These are phyloP conservation scores for Populus davidiana DNA, from an alignment of 345 rosid species.

Conservation along the genomic window DNA sequence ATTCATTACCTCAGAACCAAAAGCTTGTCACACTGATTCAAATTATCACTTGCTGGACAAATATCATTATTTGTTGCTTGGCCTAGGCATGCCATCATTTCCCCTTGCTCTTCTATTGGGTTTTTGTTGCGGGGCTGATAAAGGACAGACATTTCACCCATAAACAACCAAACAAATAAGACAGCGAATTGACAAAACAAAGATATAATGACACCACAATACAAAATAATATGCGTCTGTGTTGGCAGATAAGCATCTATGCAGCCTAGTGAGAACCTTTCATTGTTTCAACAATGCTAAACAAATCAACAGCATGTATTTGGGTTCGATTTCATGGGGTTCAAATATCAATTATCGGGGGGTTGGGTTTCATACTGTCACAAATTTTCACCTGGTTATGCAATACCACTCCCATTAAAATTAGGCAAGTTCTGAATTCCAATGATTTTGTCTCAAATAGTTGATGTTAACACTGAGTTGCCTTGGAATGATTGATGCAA, in stretches of 20 bases:
- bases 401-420: neutral
- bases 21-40: conserved; percentile 2
- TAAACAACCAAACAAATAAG: neutral
- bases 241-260: no score
- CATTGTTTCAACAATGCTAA: no score
- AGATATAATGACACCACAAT: neutral
- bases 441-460: neutral
- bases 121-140: neutral
- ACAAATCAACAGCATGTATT: no score
- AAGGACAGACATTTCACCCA: neutral
- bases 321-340: no score
- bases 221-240: neutral
- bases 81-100: neutral
- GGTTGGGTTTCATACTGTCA: neutral
- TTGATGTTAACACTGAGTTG: neutral
- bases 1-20: conserved; percentile 10
- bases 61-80: neutral
- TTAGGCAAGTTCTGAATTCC: neutral
- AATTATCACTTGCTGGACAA: neutral
- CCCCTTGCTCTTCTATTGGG: conserved; percentile 1
- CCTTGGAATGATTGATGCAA: neutral
- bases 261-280: no score
- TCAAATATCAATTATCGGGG: neutral
- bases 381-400: neutral
- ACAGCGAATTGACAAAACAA: neutral